Conservation (phyloP, 164 flowering plant genomes). For the Saururus chinensis region DNA sequence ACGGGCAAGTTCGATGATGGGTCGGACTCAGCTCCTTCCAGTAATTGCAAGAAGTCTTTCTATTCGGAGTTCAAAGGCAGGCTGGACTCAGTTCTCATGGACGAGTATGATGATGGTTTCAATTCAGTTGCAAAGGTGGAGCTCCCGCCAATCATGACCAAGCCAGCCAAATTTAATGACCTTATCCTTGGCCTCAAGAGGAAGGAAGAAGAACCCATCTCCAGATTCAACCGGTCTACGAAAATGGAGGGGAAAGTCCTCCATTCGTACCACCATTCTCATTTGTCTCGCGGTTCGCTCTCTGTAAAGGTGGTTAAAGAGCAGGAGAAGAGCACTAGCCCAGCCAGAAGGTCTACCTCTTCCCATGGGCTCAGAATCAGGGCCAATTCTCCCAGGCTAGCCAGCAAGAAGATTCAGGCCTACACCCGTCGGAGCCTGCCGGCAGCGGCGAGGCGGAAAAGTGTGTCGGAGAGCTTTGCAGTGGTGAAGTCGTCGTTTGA, state of each 20-base stretch:
- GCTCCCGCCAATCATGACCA: constrained; percentile 49
- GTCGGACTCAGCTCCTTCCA: constrained; percentile 33
- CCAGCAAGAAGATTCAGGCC: constrained; percentile 18
- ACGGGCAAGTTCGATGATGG: neutral
- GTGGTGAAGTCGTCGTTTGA: constrained; percentile 57
- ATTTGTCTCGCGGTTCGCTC: constrained; percentile 1
- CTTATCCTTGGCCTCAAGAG: constrained; percentile 4
- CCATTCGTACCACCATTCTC: neutral
- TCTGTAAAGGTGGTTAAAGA: constrained; percentile 18
- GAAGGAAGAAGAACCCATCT: constrained; percentile 3
- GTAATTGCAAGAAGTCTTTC: constrained; percentile 12
- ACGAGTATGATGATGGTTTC: constrained; percentile 16
- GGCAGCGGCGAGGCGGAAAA: constrained; percentile 13
- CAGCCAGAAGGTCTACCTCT: constrained; percentile 14
- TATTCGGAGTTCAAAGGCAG: constrained; percentile 2
- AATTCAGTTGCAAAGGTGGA: constrained; percentile 21
- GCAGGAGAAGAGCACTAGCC: constrained; percentile 9
- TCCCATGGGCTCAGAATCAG: constrained; percentile 27
- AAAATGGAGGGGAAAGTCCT: constrained; percentile 12
- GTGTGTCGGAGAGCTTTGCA: constrained; percentile 59
- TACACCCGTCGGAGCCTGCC: constrained; percentile 2
- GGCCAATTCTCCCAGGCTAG: constrained; percentile 53
- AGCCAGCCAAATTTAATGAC: constrained; percentile 22
- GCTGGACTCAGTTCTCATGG: neutral
- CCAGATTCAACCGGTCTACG: constrained; percentile 2